These are phyloP conservation scores for Phyllachora maydis DNA, from an alignment of 2,329 filamentous ascomycete species.

Conservation along the genomic window DNA sequence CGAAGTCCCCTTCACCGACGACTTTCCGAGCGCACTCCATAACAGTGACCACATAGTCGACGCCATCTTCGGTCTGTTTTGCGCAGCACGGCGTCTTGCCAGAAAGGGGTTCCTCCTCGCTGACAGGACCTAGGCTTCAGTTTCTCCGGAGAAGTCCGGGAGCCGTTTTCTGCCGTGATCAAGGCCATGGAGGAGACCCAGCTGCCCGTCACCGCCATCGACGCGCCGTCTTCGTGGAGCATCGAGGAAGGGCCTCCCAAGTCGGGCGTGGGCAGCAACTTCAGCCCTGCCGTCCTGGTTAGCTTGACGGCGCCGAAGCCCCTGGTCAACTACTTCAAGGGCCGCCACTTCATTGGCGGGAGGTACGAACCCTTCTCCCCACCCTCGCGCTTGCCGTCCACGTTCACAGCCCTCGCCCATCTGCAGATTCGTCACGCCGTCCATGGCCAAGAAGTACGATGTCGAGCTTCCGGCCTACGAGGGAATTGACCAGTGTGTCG, in stretches of 20 bases:
- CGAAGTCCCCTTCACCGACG: conserved; percentile 61
- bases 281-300: conserved; percentile 62
- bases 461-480: conserved; percentile 68
- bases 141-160: conserved; percentile 80
- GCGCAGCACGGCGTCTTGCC: too few species aligned
- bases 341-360: conserved; percentile 82
- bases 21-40: conserved; percentile 48
- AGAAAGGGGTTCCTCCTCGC: too few species aligned
- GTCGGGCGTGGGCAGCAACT: conserved; percentile 57
- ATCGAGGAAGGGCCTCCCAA: conserved; percentile 70
- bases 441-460: conserved; percentile 67
- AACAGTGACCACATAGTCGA: conserved; percentile 69
- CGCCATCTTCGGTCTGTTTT: conserved; percentile 61
- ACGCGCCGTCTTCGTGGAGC: conserved; percentile 88
- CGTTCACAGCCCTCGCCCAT: too few species aligned
- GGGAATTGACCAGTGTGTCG: conserved; percentile 76
- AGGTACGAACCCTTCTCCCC: conserved; percentile 25
- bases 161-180: conserved; percentile 75
- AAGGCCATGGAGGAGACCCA: conserved; percentile 50
- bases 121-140: conserved; percentile 47
- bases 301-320: conserved; percentile 91
- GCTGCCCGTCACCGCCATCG: conserved; percentile 68
- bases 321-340: conserved; percentile 62
- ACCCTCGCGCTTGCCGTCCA: conserved; percentile 2
- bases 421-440: conserved; percentile 53